phyloP scores from a whole-genome alignment of 1,284 basidiomycete genomes.

The Schizopora paradoxa region DNA sequence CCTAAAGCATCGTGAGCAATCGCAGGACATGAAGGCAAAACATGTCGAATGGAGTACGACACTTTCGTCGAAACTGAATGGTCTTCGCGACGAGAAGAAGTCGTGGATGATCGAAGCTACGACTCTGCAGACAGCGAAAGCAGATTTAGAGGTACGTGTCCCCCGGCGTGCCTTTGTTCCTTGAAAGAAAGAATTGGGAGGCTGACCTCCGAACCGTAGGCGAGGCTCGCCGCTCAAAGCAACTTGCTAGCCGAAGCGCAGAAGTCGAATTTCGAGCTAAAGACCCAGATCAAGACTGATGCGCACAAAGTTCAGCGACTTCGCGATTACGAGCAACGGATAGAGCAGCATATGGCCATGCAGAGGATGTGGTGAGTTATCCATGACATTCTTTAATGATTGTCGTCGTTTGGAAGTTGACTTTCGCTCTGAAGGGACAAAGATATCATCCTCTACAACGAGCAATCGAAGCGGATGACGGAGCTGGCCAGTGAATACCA shows the following conservation, averaged over 20 bases:
- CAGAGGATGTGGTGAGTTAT: conserved; percentile 67
- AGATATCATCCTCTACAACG: conserved; percentile 66
- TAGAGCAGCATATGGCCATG: conserved; percentile 65
- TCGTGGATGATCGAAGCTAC: conserved; percentile 59
- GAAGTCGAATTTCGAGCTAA: conserved; percentile 52
- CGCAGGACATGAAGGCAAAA: conserved; percentile 56
- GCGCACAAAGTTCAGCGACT: conserved; percentile 70
- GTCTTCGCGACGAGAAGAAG: conserved; percentile 64
- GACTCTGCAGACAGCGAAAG: conserved; percentile 54
- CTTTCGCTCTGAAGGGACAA: too few relatives aligned
- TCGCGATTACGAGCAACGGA: conserved; percentile 66
- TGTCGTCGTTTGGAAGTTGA: neutral
- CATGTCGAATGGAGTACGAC: conserved; percentile 71
- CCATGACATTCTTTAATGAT: neutral
- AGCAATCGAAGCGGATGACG: conserved; percentile 53
- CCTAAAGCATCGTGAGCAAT: conserved; percentile 58
- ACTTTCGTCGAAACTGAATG: conserved; percentile 59
- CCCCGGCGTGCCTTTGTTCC: too few relatives aligned
- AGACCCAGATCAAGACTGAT: conserved; percentile 63
- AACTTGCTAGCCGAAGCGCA: conserved; percentile 58
- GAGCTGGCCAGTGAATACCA: conserved; percentile 49
- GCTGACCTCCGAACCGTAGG: conserved; percentile 40
- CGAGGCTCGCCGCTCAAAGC: conserved; percentile 61
- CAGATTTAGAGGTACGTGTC: conserved; percentile 52
- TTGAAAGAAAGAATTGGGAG: too few relatives aligned